Evolutionary conservation across 768 basidiomycete genomes (phyloP).

Genomic region (Auricularia heimuer): DNA sequence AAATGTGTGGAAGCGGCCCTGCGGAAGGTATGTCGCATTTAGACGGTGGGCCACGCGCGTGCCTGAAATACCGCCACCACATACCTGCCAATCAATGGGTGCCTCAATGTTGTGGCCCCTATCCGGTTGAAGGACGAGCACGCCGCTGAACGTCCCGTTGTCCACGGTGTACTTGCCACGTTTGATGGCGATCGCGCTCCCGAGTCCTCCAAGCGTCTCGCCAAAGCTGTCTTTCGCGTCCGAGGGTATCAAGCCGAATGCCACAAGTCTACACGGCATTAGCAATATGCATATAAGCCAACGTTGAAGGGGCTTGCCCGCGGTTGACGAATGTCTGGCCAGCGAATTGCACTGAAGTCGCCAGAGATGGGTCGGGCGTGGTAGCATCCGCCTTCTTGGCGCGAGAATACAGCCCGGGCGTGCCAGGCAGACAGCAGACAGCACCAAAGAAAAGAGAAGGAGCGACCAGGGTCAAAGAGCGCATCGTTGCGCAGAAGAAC

Average conservation of each 20-base stretch:
- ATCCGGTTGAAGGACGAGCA: constrained; percentile 46
- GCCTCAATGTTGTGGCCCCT: constrained; percentile 49
- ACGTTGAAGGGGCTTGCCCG: constrained; percentile 11
- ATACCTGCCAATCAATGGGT: constrained; percentile 51
- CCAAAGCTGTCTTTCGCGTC: constrained; percentile 8
- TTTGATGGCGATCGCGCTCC: constrained; percentile 52
- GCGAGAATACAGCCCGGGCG: not conserved
- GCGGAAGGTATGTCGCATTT: too few species aligned
- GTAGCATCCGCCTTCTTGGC: not conserved
- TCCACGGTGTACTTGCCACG: constrained; percentile 32
- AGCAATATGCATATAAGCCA: too few species aligned
- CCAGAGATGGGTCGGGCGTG: constrained; percentile 8
- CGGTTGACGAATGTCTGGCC: constrained; percentile 38
- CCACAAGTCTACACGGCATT: not conserved
- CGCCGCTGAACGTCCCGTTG: constrained; percentile 38
- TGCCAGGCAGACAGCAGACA: too few species aligned
- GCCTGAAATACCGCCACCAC: constrained; percentile 22
- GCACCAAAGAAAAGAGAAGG: too few species aligned
- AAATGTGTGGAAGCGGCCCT: constrained; percentile 32
- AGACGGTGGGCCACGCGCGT: too few species aligned
- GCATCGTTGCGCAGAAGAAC: too few species aligned
- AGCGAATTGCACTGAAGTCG: constrained; percentile 21
- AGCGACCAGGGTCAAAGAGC: too few species aligned
- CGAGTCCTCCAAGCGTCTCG: constrained; percentile 53
- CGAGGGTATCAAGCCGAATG: not conserved